A percentile compares a stretch with the other conserved stretches of the same genome.
These are phyloP conservation scores for Nicotiana benthamiana DNA, from an alignment of 257 asterid species.

Conservation along the genomic window DNA sequence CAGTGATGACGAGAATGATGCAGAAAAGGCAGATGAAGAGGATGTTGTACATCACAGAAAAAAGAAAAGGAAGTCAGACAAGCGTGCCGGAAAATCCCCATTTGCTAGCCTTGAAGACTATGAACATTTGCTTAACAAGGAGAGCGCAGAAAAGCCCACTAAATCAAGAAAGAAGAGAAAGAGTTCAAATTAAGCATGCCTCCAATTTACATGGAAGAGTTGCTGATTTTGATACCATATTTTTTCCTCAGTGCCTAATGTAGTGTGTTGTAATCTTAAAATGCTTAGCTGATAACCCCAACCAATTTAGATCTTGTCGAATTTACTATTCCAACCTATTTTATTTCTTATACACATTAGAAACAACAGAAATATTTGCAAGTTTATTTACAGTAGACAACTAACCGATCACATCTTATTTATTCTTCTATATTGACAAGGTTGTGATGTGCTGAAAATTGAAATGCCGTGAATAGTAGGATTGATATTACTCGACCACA, in stretches of 20 bases:
- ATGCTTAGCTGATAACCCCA: background rate
- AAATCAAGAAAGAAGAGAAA: conserved; percentile 16
- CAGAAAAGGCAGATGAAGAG: conserved; percentile 30
- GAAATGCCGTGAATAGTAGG: no score
- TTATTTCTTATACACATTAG: no score
- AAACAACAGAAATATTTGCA: no score
- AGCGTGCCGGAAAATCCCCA: conserved; percentile 39
- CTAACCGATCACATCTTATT: no score
- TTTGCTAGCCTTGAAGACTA: conserved; percentile 71
- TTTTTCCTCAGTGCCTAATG: background rate
- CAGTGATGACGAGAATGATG: conserved; percentile 24
- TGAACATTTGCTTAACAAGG: conserved; percentile 39
- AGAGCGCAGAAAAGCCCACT: background rate
- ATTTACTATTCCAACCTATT: no score
- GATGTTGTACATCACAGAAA: conserved; percentile 9
- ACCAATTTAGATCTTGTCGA: no score
- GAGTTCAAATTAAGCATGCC: background rate
- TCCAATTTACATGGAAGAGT: background rate
- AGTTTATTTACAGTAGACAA: no score
- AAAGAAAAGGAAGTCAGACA: conserved; percentile 34
- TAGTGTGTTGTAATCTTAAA: background rate
- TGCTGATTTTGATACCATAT: background rate
- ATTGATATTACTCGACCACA: no score
- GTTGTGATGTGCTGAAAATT: no score
- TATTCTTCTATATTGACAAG: no score